Percentiles rank a stretch among this genome's conserved stretches.
These are phyloP conservation scores for Fomitopsis betulina DNA, from an alignment of 1,284 basidiomycete species.

Conservation along the genomic window DNA sequence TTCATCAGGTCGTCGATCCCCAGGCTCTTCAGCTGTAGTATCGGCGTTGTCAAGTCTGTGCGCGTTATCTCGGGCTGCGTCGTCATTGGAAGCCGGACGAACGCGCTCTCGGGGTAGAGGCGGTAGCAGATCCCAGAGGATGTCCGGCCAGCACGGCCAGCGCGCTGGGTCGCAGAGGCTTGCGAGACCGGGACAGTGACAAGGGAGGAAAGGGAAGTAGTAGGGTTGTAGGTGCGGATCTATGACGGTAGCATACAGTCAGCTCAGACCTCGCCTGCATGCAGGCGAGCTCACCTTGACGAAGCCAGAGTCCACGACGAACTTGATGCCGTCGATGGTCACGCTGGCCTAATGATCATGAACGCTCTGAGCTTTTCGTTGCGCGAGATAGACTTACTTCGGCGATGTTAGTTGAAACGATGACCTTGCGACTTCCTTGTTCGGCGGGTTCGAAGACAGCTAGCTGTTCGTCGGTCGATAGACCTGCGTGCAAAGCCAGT, in stretches of 20 bases:
- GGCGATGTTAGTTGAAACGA: constrained; percentile 94
- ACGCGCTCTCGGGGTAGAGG: constrained; percentile 73
- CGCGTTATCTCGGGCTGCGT: constrained; percentile 90
- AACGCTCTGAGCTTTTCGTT: background rate
- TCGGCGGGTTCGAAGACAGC: constrained; percentile 78
- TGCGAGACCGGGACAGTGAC: constrained; percentile 76
- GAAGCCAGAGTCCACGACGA: constrained; percentile 93
- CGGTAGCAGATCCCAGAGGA: constrained; percentile 89
- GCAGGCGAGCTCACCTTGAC: constrained; percentile 67
- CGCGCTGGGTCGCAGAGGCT: constrained; percentile 84
- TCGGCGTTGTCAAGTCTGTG: constrained; percentile 82
- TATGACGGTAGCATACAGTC: constrained; percentile 23
- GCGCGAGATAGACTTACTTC: constrained; percentile 50
- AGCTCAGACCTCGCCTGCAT: background rate
- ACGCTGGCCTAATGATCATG: constrained; percentile 73
- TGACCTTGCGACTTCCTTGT: constrained; percentile 79
- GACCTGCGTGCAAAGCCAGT: constrained; percentile 84
- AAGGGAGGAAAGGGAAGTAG: constrained; percentile 78
- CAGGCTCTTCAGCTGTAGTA: constrained; percentile 90
- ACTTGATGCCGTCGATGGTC: constrained; percentile 93
- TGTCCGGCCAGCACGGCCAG: constrained; percentile 89
- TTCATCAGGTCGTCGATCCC: constrained; percentile 95
- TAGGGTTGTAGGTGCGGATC: constrained; percentile 84
- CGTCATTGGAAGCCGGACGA: constrained; percentile 54
- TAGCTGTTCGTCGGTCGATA: constrained; percentile 83